phyloP scores from a whole-genome alignment of 768 basidiomycete genomes.

The Leccinum disarticulatum region DNA sequence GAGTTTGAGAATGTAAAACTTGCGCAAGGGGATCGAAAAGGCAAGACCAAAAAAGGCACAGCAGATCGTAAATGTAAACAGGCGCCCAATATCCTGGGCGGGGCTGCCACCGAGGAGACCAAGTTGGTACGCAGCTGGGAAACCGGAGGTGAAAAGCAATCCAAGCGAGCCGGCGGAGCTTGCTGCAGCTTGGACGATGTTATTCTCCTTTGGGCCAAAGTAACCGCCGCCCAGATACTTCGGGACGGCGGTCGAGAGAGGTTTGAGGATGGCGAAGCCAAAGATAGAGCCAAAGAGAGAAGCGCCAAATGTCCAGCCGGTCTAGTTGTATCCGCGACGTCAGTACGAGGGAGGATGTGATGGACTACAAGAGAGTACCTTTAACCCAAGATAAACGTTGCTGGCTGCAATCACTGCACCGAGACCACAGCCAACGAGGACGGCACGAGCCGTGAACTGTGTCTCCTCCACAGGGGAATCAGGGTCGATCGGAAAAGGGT shows the following conservation, averaged over 20 bases:
- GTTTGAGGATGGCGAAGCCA: constrained; percentile 56
- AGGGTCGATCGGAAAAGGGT: constrained; percentile 56
- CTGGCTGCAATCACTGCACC: constrained; percentile 59
- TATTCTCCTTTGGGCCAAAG: constrained; percentile 66
- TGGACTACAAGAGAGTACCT: constrained; percentile 27
- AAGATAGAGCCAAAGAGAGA: constrained; percentile 49
- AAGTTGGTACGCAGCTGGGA: constrained; percentile 62
- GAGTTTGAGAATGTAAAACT: constrained; percentile 62
- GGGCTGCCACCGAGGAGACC: constrained; percentile 46
- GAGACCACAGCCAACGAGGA: constrained; percentile 50
- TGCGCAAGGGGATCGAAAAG: constrained; percentile 63
- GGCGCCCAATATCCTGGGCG: constrained; percentile 50
- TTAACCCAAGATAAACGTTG: constrained; percentile 67
- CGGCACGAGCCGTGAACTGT: constrained; percentile 52
- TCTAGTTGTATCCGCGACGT: constrained; percentile 25
- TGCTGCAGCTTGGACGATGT: constrained; percentile 18
- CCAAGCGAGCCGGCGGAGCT: constrained; percentile 57
- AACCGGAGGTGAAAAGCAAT: constrained; percentile 56
- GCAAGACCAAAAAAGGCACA: constrained; percentile 63
- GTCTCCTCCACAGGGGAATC: constrained; percentile 41
- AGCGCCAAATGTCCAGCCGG: constrained; percentile 65
- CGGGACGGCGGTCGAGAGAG: constrained; percentile 49
- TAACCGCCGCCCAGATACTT: constrained; percentile 48
- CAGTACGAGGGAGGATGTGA: background rate
- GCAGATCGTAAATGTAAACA: constrained; percentile 54